Evolutionary conservation across 2,329 filamentous ascomycete species (phyloP).

Genomic region (Alternaria infectoria): DNA sequence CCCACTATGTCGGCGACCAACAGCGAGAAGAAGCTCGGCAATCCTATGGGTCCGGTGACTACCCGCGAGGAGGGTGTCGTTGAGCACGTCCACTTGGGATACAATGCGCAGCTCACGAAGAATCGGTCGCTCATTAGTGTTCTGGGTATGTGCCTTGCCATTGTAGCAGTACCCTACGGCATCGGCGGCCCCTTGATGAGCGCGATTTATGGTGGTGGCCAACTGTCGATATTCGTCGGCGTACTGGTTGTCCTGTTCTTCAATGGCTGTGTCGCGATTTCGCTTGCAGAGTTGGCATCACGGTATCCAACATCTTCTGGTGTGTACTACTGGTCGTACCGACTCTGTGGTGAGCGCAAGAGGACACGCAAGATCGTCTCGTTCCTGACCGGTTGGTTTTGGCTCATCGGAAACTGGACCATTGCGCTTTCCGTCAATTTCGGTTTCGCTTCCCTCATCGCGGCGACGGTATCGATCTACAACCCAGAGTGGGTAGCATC

Average conservation of each 20-base stretch:
- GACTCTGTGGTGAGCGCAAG: slow-evolving; percentile 2
- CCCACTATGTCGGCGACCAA: background rate
- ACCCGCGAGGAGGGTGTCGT: slow-evolving; percentile 31
- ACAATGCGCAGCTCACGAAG: background rate
- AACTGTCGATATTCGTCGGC: background rate
- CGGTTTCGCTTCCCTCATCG: background rate
- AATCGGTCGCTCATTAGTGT: background rate
- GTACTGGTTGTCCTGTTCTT: background rate
- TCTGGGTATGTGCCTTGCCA: background rate
- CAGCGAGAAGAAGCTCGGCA: background rate
- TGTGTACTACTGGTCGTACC: slow-evolving; percentile 16
- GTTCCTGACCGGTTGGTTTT: slow-evolving; percentile 13
- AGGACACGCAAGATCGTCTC: slow-evolving; percentile 6
- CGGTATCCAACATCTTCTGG: slow-evolving; percentile 15
- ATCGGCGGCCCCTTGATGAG: background rate
- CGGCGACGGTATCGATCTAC: background rate
- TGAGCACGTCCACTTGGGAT: slow-evolving; percentile 3
- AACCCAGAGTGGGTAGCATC: background rate
- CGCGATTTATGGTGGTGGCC: background rate
- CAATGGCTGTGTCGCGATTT: slow-evolving; percentile 8
- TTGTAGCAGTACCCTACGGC: background rate
- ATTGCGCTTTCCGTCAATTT: slow-evolving; percentile 16
- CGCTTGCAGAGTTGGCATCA: slow-evolving; percentile 13
- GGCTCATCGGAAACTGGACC: slow-evolving; percentile 17
- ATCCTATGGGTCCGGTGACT: slow-evolving; percentile 26